Evolutionary conservation across 176 grass and related monocot species (phyloP), one percentile per base, ranked within the genome.

Genomic region (Triticum urartu): DNA sequence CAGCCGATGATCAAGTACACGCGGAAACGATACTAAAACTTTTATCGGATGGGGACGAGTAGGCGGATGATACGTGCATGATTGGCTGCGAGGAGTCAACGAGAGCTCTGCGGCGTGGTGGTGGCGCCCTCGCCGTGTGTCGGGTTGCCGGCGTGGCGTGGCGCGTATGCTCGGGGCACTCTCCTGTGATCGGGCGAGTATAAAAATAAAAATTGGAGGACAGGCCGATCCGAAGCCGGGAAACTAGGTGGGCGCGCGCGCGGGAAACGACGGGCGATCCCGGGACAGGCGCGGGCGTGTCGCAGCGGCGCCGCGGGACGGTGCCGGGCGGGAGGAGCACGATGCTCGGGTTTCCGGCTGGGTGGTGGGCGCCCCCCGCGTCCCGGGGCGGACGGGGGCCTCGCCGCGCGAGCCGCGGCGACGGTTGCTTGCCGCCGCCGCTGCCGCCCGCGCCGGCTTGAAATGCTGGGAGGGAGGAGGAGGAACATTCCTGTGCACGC

Each of bases 311-410:
- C 13, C 20, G 71, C 74, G 84, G 84, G 79, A 10, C 74, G 89
- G 67, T 79, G 89, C 80, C 80, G 79, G 84, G 58, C 30, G 74
- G 74, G 56, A 30, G 75, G 89, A 87, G 68, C 89, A 87, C 80
- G 43, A 87, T 13, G 80, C 75, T 91, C 74, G 85, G 80, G 80
- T 74, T 67, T 67, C 45, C 58, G 79, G 17, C n/a, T 73, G 5
- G 40, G 48, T 13, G 40, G 79, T 33, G 38, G 60, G 40, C 68
- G 68, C 48, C 13, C 42, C 43, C 20, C 71, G 71, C 71, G 22
- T 17, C 43, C 42, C 71, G 39, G 71, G 38, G 6, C 42, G 35
- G 13, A 56, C 52, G 38, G 24, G 25, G 50, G 14, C 38, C 69
- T 75, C 68, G 78, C 47, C 83, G 78, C 83, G 88, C 14, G 83